Evolutionary conservation across 768 basidiomycete genomes (phyloP), one percentile per base, ranked within the genome.

Genomic region (Rubroboletus satanas): DNA sequence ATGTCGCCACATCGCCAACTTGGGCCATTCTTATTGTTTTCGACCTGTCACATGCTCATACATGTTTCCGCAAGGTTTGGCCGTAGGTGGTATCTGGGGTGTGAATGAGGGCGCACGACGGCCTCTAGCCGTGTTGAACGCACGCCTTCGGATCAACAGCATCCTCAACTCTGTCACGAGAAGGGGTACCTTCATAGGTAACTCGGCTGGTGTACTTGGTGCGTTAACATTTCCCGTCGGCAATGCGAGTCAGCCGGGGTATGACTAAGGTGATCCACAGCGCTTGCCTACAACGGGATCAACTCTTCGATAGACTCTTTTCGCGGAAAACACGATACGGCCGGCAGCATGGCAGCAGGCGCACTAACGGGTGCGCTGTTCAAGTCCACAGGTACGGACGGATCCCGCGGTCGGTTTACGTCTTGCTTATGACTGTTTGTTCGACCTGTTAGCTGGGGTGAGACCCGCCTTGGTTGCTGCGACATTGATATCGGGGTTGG

Each of bases 171-270:
- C 93, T 69, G 85, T 96, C 71, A 98, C 97, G 57, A 79, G 96
- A 75, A 83, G 97, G 75, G 97, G 97, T 32, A 96, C 93, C 44
- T 97, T 96, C 75, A 87, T 97, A 74, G 97, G 94, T 67, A 99
- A 98, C 79, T 97, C 93, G 67, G 91, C 95, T 71, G 97, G 97
- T 71, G 91, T 98, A 58, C 79, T 98, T 59, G 97, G 97, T 98
- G 66, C 73, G 90, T 82, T 70, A 60, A 55, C 60, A 63, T 58
- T 71, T 63, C 59, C 65, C 68, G 66, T 68, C 65, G 67, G 67
- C 64, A 62, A 51, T 41, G 37, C 46, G 26, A 48, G 56, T 31
- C 49, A 57, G 46, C 51, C 68, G 66, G 70, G 71, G 70, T 73
- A 62, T 77, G 73, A 68, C 66, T 66, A 57, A 73, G 68, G 43